Conservation (phyloP, 176 grass and related monocot genomes). For the Miscanthus lutarioriparius region DNA sequence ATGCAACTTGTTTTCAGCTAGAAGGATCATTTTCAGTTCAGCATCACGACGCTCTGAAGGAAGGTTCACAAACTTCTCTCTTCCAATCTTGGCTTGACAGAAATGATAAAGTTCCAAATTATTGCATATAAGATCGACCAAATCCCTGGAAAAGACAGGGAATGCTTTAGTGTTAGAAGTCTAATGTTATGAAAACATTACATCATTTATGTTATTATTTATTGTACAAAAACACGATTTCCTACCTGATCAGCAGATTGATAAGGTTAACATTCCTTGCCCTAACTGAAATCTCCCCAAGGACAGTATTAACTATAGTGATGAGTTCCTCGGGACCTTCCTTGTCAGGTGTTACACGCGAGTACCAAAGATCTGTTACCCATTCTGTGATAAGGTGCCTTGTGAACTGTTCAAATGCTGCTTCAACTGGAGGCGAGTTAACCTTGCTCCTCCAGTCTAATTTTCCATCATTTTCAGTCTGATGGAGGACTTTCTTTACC, state of each 20-base stretch:
- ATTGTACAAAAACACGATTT: slow-evolving; percentile 5
- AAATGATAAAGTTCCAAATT: slow-evolving; percentile 86
- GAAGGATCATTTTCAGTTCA: slow-evolving; percentile 77
- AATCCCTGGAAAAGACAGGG: slow-evolving; percentile 55
- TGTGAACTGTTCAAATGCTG: slow-evolving; percentile 83
- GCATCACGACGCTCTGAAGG: slow-evolving; percentile 61
- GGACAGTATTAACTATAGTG: slow-evolving; percentile 55
- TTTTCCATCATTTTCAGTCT: slow-evolving; percentile 46
- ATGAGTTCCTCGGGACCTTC: slow-evolving; percentile 84
- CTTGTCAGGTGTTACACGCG: slow-evolving; percentile 87
- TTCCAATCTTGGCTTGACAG: slow-evolving; percentile 89
- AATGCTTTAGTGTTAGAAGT: slow-evolving; percentile 4
- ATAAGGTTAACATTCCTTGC: slow-evolving; percentile 89
- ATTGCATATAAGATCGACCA: slow-evolving; percentile 75
- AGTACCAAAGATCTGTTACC: slow-evolving; percentile 97
- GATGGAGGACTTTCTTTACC: slow-evolving; percentile 32
- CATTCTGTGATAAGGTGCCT: slow-evolving; percentile 87
- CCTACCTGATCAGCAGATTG: slow-evolving; percentile 84
- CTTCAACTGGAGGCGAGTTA: slow-evolving; percentile 85
- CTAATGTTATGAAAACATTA: slow-evolving; percentile 17
- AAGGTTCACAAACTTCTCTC: slow-evolving; percentile 72
- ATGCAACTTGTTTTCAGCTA: slow-evolving; percentile 82
- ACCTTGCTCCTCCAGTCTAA: slow-evolving; percentile 79
- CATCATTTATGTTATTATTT: neutral
- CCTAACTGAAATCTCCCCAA: slow-evolving; percentile 78